A percentile compares a stretch with the other conserved stretches of the same genome.
Evolutionary conservation across 129 eudicot species (phyloP).

Genomic region (Centella asiatica): DNA sequence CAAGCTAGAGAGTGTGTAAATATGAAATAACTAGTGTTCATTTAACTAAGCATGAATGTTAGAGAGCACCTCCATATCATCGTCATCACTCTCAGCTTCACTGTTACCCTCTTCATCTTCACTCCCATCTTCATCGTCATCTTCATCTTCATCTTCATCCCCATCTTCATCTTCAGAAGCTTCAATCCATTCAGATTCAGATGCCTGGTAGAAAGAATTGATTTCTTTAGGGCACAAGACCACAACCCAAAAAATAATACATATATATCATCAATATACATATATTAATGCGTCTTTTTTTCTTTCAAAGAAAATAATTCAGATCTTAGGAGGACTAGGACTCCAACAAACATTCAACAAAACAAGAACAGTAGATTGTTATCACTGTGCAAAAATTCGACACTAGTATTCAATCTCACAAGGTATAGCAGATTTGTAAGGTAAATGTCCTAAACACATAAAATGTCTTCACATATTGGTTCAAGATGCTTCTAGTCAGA

Average conservation of each 20-base stretch:
- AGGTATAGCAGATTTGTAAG: background rate
- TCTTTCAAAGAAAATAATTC: too few relatives aligned
- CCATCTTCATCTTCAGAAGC: slow-evolving; percentile 85
- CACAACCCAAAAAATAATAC: background rate
- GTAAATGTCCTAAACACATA: background rate
- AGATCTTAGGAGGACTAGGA: too few relatives aligned
- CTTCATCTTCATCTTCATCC: slow-evolving; percentile 56
- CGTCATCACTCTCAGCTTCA: slow-evolving; percentile 57
- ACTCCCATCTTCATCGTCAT: slow-evolving; percentile 35
- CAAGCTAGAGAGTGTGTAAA: background rate
- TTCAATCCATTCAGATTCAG: slow-evolving; percentile 96
- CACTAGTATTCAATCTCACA: too few relatives aligned
- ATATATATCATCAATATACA: background rate
- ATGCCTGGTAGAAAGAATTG: slow-evolving; percentile 40
- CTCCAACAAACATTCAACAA: too few relatives aligned
- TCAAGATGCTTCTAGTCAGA: background rate
- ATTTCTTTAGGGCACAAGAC: background rate
- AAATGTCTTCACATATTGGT: background rate
- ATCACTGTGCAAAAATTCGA: too few relatives aligned
- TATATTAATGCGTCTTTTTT: too few relatives aligned
- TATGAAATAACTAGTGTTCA: slow-evolving; percentile 4
- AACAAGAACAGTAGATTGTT: too few relatives aligned
- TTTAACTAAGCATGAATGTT: background rate
- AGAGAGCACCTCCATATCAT: slow-evolving; percentile 42
- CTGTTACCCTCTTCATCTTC: slow-evolving; percentile 39